A percentile compares a stretch with the other conserved stretches of the same genome.
Evolutionary conservation across 768 basidiomycete genomes (phyloP).

Genomic region (Suillus weaverae): DNA sequence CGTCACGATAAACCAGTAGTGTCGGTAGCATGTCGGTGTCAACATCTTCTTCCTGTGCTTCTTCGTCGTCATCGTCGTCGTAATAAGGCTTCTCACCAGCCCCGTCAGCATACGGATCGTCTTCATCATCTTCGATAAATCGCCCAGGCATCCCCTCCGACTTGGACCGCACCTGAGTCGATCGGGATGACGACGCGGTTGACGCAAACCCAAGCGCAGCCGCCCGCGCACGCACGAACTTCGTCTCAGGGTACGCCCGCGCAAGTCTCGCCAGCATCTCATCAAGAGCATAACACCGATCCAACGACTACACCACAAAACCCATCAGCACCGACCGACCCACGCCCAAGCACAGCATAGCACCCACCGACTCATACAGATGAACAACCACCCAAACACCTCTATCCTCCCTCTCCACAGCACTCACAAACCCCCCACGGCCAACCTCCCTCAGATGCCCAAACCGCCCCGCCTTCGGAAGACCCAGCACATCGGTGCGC

Average conservation of each 20-base stretch:
- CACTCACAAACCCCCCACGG: constrained; percentile 64
- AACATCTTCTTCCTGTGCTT: constrained; percentile 59
- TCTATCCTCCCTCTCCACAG: constrained; percentile 70
- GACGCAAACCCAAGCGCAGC: constrained; percentile 72
- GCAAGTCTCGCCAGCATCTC: constrained; percentile 67
- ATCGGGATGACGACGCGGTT: constrained; percentile 19
- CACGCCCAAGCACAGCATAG: not conserved
- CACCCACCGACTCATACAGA: constrained; percentile 75
- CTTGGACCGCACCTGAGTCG: not conserved
- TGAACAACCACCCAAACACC: constrained; percentile 84
- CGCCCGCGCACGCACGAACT: constrained; percentile 83
- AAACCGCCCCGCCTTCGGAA: constrained; percentile 55
- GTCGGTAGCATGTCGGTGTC: constrained; percentile 82
- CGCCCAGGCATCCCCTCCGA: not conserved
- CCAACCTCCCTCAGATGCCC: constrained; percentile 85
- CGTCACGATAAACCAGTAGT: constrained; percentile 73
- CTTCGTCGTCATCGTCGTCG: constrained; percentile 42
- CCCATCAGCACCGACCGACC: constrained; percentile 2
- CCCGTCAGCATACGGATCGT: constrained; percentile 48
- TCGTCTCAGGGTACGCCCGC: constrained; percentile 65
- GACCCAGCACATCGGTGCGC: constrained; percentile 48
- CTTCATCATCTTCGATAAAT: constrained; percentile 39
- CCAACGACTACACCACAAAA: constrained; percentile 54
- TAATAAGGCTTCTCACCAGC: constrained; percentile 30
- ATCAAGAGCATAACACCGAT: constrained; percentile 72